Conservation (phyloP, 352 stramenopile genomes). For the Pythium dissotocum region DNA sequence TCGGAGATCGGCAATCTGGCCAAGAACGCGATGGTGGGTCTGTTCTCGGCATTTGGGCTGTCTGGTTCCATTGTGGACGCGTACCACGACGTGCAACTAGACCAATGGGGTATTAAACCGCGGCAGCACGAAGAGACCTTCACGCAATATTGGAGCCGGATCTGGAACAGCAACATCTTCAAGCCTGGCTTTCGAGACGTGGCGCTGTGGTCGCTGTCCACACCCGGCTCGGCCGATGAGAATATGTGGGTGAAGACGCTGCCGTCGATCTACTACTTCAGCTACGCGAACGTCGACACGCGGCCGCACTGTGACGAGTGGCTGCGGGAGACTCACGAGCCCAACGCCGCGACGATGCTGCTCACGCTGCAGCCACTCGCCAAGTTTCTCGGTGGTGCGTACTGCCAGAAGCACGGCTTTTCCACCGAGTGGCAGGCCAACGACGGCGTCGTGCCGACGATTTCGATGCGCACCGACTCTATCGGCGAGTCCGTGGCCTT, state of each 20-base stretch:
- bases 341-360: slow-evolving; percentile 52
- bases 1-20: slow-evolving; percentile 42
- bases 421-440: slow-evolving; percentile 46
- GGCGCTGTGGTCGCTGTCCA: slow-evolving; percentile 44
- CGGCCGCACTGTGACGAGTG: slow-evolving; percentile 37
- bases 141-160: slow-evolving; percentile 33
- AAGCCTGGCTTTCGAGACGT: slow-evolving; percentile 45
- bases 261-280: slow-evolving; percentile 52
- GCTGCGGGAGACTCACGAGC: slow-evolving; percentile 42
- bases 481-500: slow-evolving; percentile 39
- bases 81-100: slow-evolving; percentile 55
- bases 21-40: slow-evolving; percentile 39
- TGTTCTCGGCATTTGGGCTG: slow-evolving; percentile 36
- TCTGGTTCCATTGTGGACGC: slow-evolving; percentile 23
- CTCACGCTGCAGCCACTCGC: slow-evolving; percentile 42
- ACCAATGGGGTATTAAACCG: slow-evolving; percentile 54
- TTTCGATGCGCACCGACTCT: slow-evolving; percentile 48
- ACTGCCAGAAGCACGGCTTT: slow-evolving; percentile 36
- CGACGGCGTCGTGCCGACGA: slow-evolving; percentile 51
- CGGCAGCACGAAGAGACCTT: slow-evolving; percentile 30
- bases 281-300: slow-evolving; percentile 49
- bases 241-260: slow-evolving; percentile 53
- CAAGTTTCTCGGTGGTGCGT: slow-evolving; percentile 45
- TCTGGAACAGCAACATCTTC: slow-evolving; percentile 41
- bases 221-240: slow-evolving; percentile 38